Percentiles rank a stretch among this genome's conserved stretches.
phyloP scores from a whole-genome alignment of 352 stramenopile species.

The Pythium coloratum region DNA sequence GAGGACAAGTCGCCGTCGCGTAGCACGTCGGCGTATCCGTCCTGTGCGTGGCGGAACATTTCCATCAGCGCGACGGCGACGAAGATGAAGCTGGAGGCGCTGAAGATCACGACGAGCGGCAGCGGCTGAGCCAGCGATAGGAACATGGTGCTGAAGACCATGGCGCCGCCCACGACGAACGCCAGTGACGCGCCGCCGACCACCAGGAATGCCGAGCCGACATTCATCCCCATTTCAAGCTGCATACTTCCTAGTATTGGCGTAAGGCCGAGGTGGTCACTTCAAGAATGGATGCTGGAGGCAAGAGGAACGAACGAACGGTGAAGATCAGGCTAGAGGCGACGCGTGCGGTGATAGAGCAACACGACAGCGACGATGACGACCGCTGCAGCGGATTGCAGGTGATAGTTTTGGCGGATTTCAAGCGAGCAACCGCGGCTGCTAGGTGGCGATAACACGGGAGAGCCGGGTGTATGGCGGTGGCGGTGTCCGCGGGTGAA shows the following conservation, averaged over 20 bases:
- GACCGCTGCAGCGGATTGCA: not conserved
- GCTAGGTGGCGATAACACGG: not conserved
- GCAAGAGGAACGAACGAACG: not conserved
- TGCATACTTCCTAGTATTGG: not conserved
- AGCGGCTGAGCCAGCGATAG: slow-evolving; percentile 25
- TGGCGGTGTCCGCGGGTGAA: not conserved
- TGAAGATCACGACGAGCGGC: slow-evolving; percentile 29
- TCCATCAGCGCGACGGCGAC: slow-evolving; percentile 20
- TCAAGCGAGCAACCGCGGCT: not conserved
- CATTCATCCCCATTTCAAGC: slow-evolving; percentile 21
- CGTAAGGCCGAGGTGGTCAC: not conserved
- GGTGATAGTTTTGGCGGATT: slow-evolving; percentile 8
- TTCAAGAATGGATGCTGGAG: not conserved
- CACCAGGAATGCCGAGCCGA: slow-evolving; percentile 21
- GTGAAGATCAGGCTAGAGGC: not conserved
- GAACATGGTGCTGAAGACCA: slow-evolving; percentile 32
- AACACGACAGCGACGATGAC: slow-evolving; percentile 4
- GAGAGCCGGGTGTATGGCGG: not conserved
- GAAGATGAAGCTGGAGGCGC: slow-evolving; percentile 29
- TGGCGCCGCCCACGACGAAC: slow-evolving; percentile 24
- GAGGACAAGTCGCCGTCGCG: not conserved
- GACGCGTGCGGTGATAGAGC: not conserved
- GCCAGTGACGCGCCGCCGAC: slow-evolving; percentile 17
- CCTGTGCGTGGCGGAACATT: slow-evolving; percentile 12
- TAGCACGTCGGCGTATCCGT: slow-evolving; percentile 7